Evolutionary conservation across 2,329 filamentous ascomycete species (phyloP).

Genomic region (Fusarium sterilihyphosum): DNA sequence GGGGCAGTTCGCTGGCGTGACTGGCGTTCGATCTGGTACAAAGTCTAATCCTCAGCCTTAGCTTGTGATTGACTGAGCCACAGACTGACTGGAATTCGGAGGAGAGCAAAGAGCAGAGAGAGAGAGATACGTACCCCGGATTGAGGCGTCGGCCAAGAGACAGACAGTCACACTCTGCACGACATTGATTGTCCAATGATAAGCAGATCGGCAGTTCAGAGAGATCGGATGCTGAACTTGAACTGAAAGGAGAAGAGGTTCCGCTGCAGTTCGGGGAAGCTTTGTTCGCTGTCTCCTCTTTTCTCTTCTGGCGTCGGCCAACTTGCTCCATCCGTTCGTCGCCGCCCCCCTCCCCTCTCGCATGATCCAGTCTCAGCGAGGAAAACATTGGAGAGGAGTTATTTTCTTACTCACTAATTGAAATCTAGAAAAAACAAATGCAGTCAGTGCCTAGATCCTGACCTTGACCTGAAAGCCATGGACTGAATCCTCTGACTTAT

Average conservation of each 20-base stretch:
- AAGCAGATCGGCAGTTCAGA: constrained; percentile 1
- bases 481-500: background rate
- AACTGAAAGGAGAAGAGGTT: background rate
- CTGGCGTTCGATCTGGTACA: background rate
- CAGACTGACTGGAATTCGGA: background rate
- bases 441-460: background rate
- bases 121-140: constrained; percentile 1
- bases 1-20: background rate
- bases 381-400: constrained; percentile 14
- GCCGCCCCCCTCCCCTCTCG: constrained; percentile 3
- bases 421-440: background rate
- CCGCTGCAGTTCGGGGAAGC: background rate
- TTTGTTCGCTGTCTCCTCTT: background rate
- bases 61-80: background rate
- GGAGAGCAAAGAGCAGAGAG: too few relatives aligned
- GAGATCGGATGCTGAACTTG: background rate
- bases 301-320: constrained; percentile 27
- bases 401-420: background rate
- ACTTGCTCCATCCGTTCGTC: background rate
- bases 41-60: constrained; percentile 2
- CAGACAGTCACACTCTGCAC: background rate
- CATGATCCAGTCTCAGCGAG: background rate
- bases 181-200: constrained; percentile 6
- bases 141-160: background rate
- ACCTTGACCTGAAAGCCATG: background rate